A percentile compares a stretch with the other conserved stretches of the same genome.
These are phyloP conservation scores for Asterophora parasitica DNA, from an alignment of 768 basidiomycete species.

Conservation along the genomic window DNA sequence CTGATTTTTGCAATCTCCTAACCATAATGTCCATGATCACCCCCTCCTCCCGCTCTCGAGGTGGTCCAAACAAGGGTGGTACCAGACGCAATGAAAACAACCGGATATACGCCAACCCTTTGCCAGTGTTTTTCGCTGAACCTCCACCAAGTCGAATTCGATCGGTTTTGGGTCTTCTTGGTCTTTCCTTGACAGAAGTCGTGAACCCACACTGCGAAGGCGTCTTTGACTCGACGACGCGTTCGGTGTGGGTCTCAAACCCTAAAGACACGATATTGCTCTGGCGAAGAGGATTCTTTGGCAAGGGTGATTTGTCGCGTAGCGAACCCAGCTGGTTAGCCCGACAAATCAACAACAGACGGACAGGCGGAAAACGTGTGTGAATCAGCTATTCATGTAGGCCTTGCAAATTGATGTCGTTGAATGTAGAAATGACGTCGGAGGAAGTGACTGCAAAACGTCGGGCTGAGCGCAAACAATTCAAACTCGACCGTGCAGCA, in stretches of 20 bases:
- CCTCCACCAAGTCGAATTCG: constrained; percentile 37
- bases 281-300: constrained; percentile 94
- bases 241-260: constrained; percentile 83
- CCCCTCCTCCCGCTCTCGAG: constrained; percentile 35
- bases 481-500: constrained; percentile 87
- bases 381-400: constrained; percentile 9
- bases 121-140: constrained; percentile 54
- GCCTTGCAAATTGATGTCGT: not conserved
- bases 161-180: constrained; percentile 49
- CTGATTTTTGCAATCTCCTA: not conserved
- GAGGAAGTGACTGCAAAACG: constrained; percentile 91
- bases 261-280: constrained; percentile 60
- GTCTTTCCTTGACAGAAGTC: constrained; percentile 52
- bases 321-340: constrained; percentile 95
- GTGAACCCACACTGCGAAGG: constrained; percentile 75
- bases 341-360: constrained; percentile 65
- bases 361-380: constrained; percentile 57
- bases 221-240: constrained; percentile 69
- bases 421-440: constrained; percentile 61
- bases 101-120: constrained; percentile 61
- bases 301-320: constrained; percentile 90
- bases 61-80: constrained; percentile 42
- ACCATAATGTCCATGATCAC: constrained; percentile 14
- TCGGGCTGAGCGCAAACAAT: constrained; percentile 82
- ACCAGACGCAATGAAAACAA: constrained; percentile 60